Base-by-base conservation (phyloP, 148 eudicot species). In the Polygonum maritimum region DNA sequence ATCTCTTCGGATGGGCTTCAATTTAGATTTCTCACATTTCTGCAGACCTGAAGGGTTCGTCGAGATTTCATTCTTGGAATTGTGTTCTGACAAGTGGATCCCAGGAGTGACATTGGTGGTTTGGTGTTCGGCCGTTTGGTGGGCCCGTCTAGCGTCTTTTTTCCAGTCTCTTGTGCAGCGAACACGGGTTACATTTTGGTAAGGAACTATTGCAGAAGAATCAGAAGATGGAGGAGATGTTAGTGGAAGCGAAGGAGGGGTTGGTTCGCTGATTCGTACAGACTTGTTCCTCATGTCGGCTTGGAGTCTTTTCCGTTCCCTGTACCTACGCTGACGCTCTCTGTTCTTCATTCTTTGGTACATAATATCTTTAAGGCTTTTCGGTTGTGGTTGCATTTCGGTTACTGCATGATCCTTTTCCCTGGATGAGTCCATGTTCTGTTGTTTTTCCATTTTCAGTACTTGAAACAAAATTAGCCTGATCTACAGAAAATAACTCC, bases 311-410 rank as follows among this genome's bases (percentile, higher is more conserved):
- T 94, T 94, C 21, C 97, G 81, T 39, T 87, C 91, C 86, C 98
- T 90, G 82, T 94, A 94, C 80, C 98, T 91, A 54, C 98, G 98
- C 75, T 94, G 98, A 19, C 95, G 86, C 81, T 94, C 98, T 58
- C 98, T 84, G 78, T 90, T 92, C 79, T 94, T 92, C 76, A 89
- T 36, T 77, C 97, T 87, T 12, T 91, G 95, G 69, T 81, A 72
- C 87, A 91, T 83, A 31, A 82, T 76, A 38, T 94, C 98, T 69
- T 81, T 82, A 74, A 79, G 79, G 74, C 74, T 84, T 76, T 75
- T 62, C 79, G 77, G 76, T 67, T 44, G 63, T 52, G 36, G 63
- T 52, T 75, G 76, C 19, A 6, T 55, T 26, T 72, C 75, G 13
- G 4, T 41, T n/a, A 65, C 41, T 67, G 71, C 38, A 67, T 67